These are phyloP conservation scores for Amylostereum chailletii DNA, from an alignment of 1,284 basidiomycete species.

Conservation along the genomic window DNA sequence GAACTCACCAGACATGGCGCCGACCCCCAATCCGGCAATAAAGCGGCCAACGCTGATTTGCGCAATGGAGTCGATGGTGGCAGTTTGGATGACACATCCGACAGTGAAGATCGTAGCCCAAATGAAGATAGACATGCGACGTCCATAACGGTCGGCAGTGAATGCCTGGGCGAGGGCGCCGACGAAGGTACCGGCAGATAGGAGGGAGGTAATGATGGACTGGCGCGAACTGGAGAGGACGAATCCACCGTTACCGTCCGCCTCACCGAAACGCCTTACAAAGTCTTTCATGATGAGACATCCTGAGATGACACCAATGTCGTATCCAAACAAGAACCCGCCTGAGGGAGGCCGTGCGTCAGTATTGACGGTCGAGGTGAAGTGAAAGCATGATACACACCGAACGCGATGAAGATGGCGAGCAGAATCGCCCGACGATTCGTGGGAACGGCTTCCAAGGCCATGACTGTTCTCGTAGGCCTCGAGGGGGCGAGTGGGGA, in stretches of 20 bases:
- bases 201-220: conserved; percentile 70
- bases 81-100: conserved; percentile 67
- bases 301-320: conserved; percentile 69
- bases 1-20: conserved; percentile 28
- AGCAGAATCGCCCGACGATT: conserved; percentile 52
- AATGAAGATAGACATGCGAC: conserved; percentile 64
- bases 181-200: conserved; percentile 70
- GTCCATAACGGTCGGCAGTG: conserved; percentile 67
- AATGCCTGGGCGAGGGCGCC: conserved; percentile 70
- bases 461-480: no score
- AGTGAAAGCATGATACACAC: conserved; percentile 16
- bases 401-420: conserved; percentile 52
- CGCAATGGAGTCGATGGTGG: conserved; percentile 45
- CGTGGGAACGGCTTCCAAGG: conserved; percentile 34
- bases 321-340: conserved; percentile 56
- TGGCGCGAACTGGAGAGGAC: conserved; percentile 55
- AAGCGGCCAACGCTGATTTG: conserved; percentile 68
- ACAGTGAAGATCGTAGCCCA: conserved; percentile 72
- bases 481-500: no score
- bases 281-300: conserved; percentile 79
- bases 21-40: conserved; percentile 68
- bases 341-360: no score
- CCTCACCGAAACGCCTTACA: conserved; percentile 55
- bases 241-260: conserved; percentile 37
- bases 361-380: not conserved